Evolutionary conservation across 345 rosid species (phyloP).

Genomic region (Psidium guajava): DNA sequence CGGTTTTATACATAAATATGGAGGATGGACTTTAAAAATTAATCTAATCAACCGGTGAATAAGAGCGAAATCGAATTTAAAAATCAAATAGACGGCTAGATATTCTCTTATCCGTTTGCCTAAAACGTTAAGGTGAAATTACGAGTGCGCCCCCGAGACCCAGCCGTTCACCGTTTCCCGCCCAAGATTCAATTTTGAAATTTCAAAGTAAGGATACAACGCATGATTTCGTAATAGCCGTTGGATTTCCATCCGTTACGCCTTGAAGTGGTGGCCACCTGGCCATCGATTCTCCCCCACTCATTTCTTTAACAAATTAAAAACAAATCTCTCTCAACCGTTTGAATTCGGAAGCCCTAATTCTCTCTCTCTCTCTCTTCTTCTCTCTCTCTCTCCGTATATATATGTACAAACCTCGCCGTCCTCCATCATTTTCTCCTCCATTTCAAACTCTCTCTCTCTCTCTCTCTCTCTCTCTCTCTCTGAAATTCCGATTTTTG

Average conservation of each 20-base stretch:
- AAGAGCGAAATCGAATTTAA: no score
- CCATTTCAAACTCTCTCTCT: neutral
- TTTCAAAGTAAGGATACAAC: neutral
- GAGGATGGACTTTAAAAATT: no score
- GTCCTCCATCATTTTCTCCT: neutral
- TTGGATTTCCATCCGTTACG: constrained; percentile 4
- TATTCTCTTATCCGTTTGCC: neutral
- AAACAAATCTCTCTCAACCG: neutral
- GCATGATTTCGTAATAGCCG: neutral
- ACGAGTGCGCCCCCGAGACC: neutral
- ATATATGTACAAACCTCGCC: neutral
- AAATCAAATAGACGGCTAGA: neutral
- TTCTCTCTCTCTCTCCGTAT: neutral
- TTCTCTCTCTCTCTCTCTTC: neutral
- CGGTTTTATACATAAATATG: no score
- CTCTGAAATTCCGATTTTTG: neutral
- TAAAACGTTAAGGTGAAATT: neutral
- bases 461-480: constrained; percentile 1
- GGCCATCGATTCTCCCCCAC: constrained; percentile 3
- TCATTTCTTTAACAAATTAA: neutral
- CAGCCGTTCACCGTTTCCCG: neutral
- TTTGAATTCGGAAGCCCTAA: neutral
- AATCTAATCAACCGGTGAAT: no score
- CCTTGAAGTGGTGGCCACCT: constrained; percentile 3
- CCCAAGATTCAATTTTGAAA: neutral